Evolutionary conservation across 2,329 filamentous ascomycete genomes (phyloP), one percentile per base, ranked within the genome.

Genomic region (Epichloe sibirici): DNA sequence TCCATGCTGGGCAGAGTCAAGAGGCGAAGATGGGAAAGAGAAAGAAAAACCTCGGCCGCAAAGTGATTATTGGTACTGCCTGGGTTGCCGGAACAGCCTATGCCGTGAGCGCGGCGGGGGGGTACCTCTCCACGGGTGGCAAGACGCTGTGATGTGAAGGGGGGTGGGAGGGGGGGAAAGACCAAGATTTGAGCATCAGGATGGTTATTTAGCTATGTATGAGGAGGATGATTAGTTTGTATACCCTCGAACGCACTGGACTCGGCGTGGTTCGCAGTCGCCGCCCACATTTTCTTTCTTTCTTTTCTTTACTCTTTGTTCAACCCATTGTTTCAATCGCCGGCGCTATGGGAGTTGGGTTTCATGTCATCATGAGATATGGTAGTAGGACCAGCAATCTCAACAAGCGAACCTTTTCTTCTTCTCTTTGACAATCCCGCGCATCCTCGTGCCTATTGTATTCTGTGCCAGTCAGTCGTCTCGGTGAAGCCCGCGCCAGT

Each of bases 51-150:
- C 54, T 74, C 1, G 70, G 67, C 0, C 77, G 74, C 60, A 76
- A 75, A 56, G 58, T 80, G 23, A 55, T 78, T 2, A 57, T 81
- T 0, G 78, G 79, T 0, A 79, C 78, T 2, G 71, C 70, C 0
- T 79, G 74, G 65, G 68, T 80, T 2, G 78, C 73, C 1, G 79
- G 74, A 1, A 66, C 76, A 2, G 75, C 75, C 1, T 86, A 85
- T 59, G 75, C 74, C 1, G 66, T 79, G 21, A 80, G 81, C 8
- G 73, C 81, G 13, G 68, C 81, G n/a, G 70, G 70, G 70, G 81
- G 85, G 58, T 79, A 76, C 51, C 74, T 82, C 53, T 71, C 67
- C 44, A 78, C 71, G 0, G 73, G 74, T 0, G 75, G 74, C 7
- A 49, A 43, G 23, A 9, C 23, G 17, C 25, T 55, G 31, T 55